Evolutionary conservation across 73 alveolate species (phyloP).

Genomic region (Tetrahymena borealis): DNA sequence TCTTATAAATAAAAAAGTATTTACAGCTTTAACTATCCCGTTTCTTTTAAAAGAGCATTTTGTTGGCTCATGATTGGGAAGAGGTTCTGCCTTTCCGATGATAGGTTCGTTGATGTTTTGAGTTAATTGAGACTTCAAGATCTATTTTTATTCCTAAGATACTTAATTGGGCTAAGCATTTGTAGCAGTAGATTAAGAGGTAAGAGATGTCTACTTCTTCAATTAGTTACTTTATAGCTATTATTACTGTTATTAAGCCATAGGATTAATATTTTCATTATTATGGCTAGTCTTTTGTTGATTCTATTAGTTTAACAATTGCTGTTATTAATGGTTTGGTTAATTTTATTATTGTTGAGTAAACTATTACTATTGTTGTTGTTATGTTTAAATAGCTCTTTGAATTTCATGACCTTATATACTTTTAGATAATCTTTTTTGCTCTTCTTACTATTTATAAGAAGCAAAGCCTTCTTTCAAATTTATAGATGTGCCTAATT

Average conservation of each 20-base stretch:
- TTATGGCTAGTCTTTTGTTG: background rate
- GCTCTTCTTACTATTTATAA: background rate
- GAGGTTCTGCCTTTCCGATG: background rate
- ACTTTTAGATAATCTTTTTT: background rate
- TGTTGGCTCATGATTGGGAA: constrained; percentile 68
- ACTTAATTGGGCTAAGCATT: background rate
- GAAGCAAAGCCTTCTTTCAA: background rate
- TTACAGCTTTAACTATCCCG: constrained; percentile 82
- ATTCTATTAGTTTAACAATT: background rate
- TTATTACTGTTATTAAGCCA: background rate
- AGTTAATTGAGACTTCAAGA: background rate
- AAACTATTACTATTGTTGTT: background rate
- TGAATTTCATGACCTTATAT: background rate
- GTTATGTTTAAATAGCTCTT: background rate
- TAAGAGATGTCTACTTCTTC: background rate
- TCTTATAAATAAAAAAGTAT: constrained; percentile 31
- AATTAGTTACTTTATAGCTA: background rate
- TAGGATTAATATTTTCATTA: background rate
- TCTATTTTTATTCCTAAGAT: background rate
- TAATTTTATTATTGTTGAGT: background rate
- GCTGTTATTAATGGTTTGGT: background rate
- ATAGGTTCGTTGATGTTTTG: background rate
- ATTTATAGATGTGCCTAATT: background rate
- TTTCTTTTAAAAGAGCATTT: constrained; percentile 67
- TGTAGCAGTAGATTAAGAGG: background rate